Base-by-base conservation (phyloP, 2,329 filamentous ascomycete species). In the Colletotrichum sp. region DNA sequence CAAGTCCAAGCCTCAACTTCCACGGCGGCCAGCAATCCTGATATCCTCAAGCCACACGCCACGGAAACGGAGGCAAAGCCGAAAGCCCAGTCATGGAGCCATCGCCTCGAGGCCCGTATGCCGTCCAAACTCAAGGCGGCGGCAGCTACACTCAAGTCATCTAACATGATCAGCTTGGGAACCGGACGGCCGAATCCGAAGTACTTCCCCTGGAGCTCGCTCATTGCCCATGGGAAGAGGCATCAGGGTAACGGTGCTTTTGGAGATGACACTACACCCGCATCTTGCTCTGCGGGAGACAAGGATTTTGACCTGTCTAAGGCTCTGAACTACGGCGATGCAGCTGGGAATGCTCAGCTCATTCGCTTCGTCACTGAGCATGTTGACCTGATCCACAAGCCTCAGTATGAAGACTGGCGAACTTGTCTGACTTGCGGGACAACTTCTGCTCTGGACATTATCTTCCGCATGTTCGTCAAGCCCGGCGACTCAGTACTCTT, bases 211-310 rank as follows among this genome's bases (percentile, higher is more conserved):
- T 52, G 24, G 59, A 3, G n/a, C 24, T 62, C 34, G 36, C 63
- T 66, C 4, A 8, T 15, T 22, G 63, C 34, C 3, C 63, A 52
- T n/a, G 24, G 59, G 28, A 48, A 44, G n/a, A 28, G 9, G 2
- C 24, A 26, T 22, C 15, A n/a, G 26, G 13, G 8, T 0, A 5
- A 48, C 16, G 36, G 34, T 3, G 24, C 30, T 24, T 64, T 64
- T 39, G 60, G 60, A n/a, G 32, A 39, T 9, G 13, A 24, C 0
- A 36, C 30, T 26, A 39, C 60, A 0, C 0, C 30, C 0, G 0
- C 28, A 1, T 28, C 36, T n/a, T 62, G 59, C 0, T n/a, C 8
- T n/a, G 30, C 10, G 30, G 63, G 16, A 22, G 63, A 44, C 24
- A 0, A 30, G n/a, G 0, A 12, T 5, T 48, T 66, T 22, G 63